phyloP scores from a whole-genome alignment of 192 early-diverging fungal genomes.

The Linderina pennispora region DNA sequence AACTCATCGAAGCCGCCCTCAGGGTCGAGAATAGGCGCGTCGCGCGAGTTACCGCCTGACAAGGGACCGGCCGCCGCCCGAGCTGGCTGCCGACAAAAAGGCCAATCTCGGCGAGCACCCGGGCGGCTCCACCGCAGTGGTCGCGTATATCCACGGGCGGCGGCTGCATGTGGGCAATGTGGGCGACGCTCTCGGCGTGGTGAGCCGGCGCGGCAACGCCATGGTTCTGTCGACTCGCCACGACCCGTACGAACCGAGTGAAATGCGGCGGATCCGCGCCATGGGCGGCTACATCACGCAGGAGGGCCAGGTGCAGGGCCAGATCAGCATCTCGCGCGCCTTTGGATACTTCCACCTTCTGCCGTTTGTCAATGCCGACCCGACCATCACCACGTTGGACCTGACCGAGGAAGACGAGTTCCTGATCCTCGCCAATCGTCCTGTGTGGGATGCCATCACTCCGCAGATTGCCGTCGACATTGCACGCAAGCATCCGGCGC shows the following conservation, averaged over 20 bases:
- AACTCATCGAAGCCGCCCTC: constrained; percentile 38
- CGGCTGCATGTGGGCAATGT: constrained; percentile 82
- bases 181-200: constrained; percentile 75
- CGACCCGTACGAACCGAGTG: constrained; percentile 58
- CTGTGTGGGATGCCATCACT: constrained; percentile 74
- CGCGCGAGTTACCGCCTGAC: too few relatives aligned
- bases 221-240: constrained; percentile 68
- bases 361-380: constrained; percentile 79
- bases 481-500: constrained; percentile 68
- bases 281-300: constrained; percentile 78
- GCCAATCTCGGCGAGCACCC: constrained; percentile 46
- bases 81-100: too few relatives aligned
- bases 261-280: constrained; percentile 68
- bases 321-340: constrained; percentile 66
- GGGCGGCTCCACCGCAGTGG: constrained; percentile 71
- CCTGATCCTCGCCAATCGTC: constrained; percentile 65
- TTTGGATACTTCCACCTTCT: constrained; percentile 86
- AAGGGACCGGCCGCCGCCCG: too few relatives aligned
- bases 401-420: constrained; percentile 79
- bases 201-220: constrained; percentile 65
- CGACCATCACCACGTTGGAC: constrained; percentile 64
- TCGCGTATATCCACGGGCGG: constrained; percentile 72
- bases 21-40: too few relatives aligned
- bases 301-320: constrained; percentile 66
- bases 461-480: constrained; percentile 80